These are phyloP conservation scores for Pleurotus citrinopileatus DNA, from an alignment of 768 basidiomycete species.

Conservation along the genomic window DNA sequence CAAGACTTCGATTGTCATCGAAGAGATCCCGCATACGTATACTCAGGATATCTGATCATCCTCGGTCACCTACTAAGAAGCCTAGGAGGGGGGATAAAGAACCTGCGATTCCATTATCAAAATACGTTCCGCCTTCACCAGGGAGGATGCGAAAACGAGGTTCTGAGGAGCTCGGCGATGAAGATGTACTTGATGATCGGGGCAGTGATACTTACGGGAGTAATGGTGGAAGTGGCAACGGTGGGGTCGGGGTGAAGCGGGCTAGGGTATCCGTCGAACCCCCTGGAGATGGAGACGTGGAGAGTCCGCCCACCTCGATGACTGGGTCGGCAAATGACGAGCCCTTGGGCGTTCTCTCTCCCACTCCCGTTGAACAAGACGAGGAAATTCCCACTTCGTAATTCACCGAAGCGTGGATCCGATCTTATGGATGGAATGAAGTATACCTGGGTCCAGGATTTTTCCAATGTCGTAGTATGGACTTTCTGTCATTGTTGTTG, in stretches of 20 bases:
- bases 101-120: neutral
- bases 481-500: neutral
- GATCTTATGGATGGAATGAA: neutral
- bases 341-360: neutral
- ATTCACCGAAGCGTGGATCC: too few relatives aligned
- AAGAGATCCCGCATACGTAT: neutral
- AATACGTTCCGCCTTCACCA: neutral
- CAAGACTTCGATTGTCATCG: neutral
- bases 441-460: neutral
- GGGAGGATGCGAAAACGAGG: conserved; percentile 41
- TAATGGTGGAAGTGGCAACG: too few relatives aligned
- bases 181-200: conserved; percentile 15
- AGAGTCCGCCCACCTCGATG: neutral
- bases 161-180: conserved; percentile 48
- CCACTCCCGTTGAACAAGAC: neutral
- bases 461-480: neutral
- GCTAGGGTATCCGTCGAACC: conserved; percentile 1
- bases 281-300: neutral
- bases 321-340: neutral
- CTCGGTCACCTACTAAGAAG: neutral
- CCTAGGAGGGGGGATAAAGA: neutral
- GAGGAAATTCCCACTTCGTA: too few relatives aligned
- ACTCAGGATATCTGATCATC: neutral
- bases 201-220: neutral
- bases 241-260: neutral